Evolutionary conservation across 345 rosid genomes (phyloP), one percentile per base, ranked within the genome.

Genomic region (Garcia nutans): DNA sequence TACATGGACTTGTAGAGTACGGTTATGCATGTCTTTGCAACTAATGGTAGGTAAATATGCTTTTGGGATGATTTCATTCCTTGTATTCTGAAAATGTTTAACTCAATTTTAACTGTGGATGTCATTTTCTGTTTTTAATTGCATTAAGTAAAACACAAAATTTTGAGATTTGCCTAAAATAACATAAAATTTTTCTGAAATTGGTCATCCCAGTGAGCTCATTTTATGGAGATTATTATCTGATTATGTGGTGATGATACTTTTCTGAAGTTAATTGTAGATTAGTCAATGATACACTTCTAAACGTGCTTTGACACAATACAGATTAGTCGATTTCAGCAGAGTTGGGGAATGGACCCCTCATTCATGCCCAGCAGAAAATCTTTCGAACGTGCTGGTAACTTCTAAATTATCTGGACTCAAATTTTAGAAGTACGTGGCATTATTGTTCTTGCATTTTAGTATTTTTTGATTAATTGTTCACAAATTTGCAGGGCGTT

Each of bases 281-380:
- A 33, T 33, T 33, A 33, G 2, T 33, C 37, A 2, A 33, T 33
- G 2, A 11, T 5, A 4, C 7, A 55, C 10, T 31, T 57, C 8
- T 26, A 57, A 41, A 26, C 49, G 11, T 47, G 3, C 44, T 28
- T 56, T 49, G 23, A 37, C 4, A 33, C 50, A 54, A 33, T 84
- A 66, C 84, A 93, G 99, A 90, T 93, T 37, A 73, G 73, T 62
- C 83, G 87, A 76, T 93, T 95, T 84, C 98, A 93, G 76, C 83
- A 85, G 84, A 89, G 87, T 82, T 93, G 97, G 99, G 98, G 97
- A 78, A 95, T 95, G 99, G 98, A 95, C 77, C 94, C 88, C 50
- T 82, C 92, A n/a, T 90, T 81, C 76, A 95, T 95, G 99, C 97
- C 99, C 4, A 91, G 97, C 74, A 90, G 99, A 81, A 95, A 91